Percentiles rank a stretch among this genome's conserved stretches.
phyloP scores from a whole-genome alignment of 768 basidiomycete species.

The Mycena olivaceomarginata region DNA sequence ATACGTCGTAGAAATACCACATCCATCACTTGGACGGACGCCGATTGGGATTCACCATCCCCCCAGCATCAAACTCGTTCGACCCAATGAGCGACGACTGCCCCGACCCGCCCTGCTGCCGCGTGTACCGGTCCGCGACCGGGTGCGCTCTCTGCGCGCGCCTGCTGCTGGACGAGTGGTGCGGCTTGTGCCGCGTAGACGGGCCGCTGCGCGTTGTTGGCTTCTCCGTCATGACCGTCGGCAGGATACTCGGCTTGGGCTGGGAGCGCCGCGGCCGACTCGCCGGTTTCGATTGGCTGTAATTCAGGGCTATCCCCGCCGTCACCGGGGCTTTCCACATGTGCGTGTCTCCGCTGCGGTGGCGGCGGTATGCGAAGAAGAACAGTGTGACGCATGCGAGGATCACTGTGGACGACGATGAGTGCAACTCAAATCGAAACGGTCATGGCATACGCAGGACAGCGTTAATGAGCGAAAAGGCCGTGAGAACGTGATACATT shows the following conservation, averaged over 20 bases:
- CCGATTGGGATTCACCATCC: constrained; percentile 44
- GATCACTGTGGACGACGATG: constrained; percentile 18
- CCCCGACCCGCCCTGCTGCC: constrained; percentile 37
- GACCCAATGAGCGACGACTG: constrained; percentile 43
- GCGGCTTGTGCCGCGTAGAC: constrained; percentile 18
- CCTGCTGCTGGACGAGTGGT: constrained; percentile 34
- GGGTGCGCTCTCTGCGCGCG: constrained; percentile 34
- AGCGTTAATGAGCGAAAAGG: constrained; percentile 88
- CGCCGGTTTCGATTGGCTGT: constrained; percentile 34
- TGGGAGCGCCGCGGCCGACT: constrained; percentile 24
- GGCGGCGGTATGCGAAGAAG: constrained; percentile 40
- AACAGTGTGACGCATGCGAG: constrained; percentile 37
- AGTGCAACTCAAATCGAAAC: background rate
- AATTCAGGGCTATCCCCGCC: constrained; percentile 51
- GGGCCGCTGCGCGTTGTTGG: constrained; percentile 25
- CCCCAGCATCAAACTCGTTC: constrained; percentile 41
- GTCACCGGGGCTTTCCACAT: constrained; percentile 72
- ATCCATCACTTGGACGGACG: constrained; percentile 42
- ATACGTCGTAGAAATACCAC: constrained; percentile 27
- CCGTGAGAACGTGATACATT: constrained; percentile 90
- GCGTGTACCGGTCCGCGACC: constrained; percentile 37
- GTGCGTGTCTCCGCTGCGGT: constrained; percentile 40
- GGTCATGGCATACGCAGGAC: constrained; percentile 71
- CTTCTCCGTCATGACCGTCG: constrained; percentile 42
- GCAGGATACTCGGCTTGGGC: constrained; percentile 37